Evolutionary conservation across 345 rosid species (phyloP), one percentile per base, ranked within the genome.

Genomic region (Ricinus communis): DNA sequence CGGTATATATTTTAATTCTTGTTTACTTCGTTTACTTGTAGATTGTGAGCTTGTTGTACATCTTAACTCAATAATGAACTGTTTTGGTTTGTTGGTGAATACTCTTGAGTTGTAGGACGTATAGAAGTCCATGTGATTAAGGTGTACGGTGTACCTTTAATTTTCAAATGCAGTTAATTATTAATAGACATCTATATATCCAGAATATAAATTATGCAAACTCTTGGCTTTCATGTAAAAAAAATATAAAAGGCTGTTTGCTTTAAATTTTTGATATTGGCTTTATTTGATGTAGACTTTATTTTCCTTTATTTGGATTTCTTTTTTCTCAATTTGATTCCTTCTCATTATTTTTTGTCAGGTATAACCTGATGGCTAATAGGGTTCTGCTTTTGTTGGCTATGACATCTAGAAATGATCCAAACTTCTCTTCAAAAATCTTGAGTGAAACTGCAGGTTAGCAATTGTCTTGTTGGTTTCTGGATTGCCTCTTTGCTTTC

Each of bases 331-430:
- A 50, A 10, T 27, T 59, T 66, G 8, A 10, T 60, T 47, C 49
- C 10, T 62, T 38, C 27, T 21, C 33, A 21, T 49, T 66, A 57
- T 67, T 61, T 55, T 68, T 30, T 75, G 69, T 51, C 85, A 95
- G 97, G 88, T 92, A 95, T 79, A 95, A 95, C 82, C 82, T 95
- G 79, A 95, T 95, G 97, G 99, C 99, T 71, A 95, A 95, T 84
- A 87, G 99, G 83, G 91, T 92, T 73, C 84, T 95, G 76, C 89
- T 95, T 77, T 82, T 95, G 77, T 80, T 95, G 84, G 97, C 97
- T 72, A 87, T 95, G 97, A 84, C 95, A 45, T 90, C 89, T 73
- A 87, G 86, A 80, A 85, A 70, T 77, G 90, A 85, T 73, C 88
- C 93, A 41, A 84, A 68, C 83, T 73, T 85, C 76, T 90, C 96